Base-by-base conservation (phyloP, 2,329 filamentous ascomycete species). In the Biscogniauxia mediterranea region DNA sequence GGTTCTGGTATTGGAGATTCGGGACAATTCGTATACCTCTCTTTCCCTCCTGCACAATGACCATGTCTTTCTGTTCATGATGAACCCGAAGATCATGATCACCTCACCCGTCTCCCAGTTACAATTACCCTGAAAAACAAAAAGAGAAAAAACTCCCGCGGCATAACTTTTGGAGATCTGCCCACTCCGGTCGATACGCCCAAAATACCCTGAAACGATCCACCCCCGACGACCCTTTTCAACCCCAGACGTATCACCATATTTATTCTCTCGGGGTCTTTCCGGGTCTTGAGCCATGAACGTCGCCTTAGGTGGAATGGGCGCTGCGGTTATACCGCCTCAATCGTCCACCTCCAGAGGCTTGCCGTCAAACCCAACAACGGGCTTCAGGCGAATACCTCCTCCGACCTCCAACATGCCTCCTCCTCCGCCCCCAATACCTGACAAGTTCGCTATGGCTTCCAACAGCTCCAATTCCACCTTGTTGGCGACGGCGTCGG, bases 401-500 rank as follows among this genome's bases (percentile, higher is more conserved):
- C 67, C 64, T 19, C 61, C 63, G 57, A 52, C 57, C 70, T 75
- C 64, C 54, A 73, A 77, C 57, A 80, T 80, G 64, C 73, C 73
- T 60, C 76, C 73, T 25, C 78, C 74, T 4, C 79, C 77, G 49
- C 79, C 78, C 19, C 81, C 82, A 25, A 80, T 83, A 56, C 79
- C 81, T 80, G 82, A 71, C 77, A 80, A 75, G 76, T 79, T 59
- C 73, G 80, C 49, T 52, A 57, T 52, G 15, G 61, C 64, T 7
- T 55, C 59, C 23, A 61, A 62, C 46, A 64, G 28, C 46, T 79
- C 79, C 15, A 77, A 75, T 64, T 77, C 80, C 28, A 80, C 77
- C 15, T 74, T 87, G 54, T 81, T 83, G 11, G 75, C 81, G 15
- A 78, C 78, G 13, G 75, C 81, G 17, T 78, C 78, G n/a, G 74